Percentiles rank a stretch among this genome's conserved stretches.
Conservation (phyloP, 768 basidiomycete genomes). For the Naganishia antarctica region DNA sequence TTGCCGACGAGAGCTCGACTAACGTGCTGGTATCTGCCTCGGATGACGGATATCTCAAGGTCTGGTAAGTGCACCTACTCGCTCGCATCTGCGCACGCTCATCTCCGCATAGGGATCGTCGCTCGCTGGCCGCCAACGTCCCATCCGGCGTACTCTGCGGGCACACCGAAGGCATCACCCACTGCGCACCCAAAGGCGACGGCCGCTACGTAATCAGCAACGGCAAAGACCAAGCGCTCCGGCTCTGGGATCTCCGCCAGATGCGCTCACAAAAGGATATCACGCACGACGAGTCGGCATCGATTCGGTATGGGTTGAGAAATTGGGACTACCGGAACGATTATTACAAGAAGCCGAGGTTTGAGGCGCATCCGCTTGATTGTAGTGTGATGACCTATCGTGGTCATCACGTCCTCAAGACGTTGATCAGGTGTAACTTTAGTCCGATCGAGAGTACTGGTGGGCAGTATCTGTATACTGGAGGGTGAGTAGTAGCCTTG, state of each 20-base stretch:
- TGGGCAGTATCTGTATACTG: constrained; percentile 87
- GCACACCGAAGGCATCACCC: constrained; percentile 89
- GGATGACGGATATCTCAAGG: constrained; percentile 89
- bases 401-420: constrained; percentile 82
- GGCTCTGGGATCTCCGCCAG: constrained; percentile 88
- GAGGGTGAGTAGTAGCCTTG: constrained; percentile 52
- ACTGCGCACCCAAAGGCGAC: constrained; percentile 91
- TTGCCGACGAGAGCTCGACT: constrained; percentile 86
- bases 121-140: constrained; percentile 57
- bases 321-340: constrained; percentile 75
- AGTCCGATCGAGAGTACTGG: constrained; percentile 89
- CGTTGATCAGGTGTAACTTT: constrained; percentile 93
- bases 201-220: constrained; percentile 93
- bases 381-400: constrained; percentile 94
- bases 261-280: constrained; percentile 74
- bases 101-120: constrained; percentile 53
- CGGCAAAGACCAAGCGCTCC: constrained; percentile 87
- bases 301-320: constrained; percentile 55
- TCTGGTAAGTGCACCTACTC: constrained; percentile 94
- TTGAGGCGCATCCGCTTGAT: constrained; percentile 71
- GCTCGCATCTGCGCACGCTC: constrained; percentile 52
- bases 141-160: constrained; percentile 92
- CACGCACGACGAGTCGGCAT: constrained; percentile 52
- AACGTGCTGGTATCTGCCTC: constrained; percentile 93
- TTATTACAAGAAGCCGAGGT: constrained; percentile 62